Percentiles rank a stretch among this genome's conserved stretches.
Conservation (phyloP, 176 grass and related monocot genomes). For the Carex scoparia region DNA sequence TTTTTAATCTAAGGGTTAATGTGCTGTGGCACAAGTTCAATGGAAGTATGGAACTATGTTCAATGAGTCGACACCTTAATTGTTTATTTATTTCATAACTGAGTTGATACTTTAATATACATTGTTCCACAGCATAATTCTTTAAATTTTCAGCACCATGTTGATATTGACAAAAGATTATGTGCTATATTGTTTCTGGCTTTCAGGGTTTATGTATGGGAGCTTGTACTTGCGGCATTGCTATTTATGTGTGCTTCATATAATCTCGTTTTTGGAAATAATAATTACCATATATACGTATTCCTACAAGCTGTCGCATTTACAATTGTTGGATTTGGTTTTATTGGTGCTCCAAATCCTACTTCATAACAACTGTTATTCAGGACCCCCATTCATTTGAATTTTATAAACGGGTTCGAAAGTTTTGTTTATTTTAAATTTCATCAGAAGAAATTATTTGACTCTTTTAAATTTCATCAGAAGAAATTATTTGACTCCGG, state of each 20-base stretch:
- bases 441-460: background rate
- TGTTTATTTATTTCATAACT: background rate
- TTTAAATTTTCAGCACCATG: background rate
- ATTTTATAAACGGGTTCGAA: background rate
- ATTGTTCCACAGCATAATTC: background rate
- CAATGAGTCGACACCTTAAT: background rate
- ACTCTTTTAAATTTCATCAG: background rate
- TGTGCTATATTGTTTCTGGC: background rate
- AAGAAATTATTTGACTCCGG: background rate
- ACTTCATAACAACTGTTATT: slow-evolving; percentile 32
- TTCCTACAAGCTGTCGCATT: slow-evolving; percentile 64
- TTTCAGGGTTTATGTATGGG: slow-evolving; percentile 57
- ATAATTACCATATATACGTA: slow-evolving; percentile 42
- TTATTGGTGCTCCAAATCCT: slow-evolving; percentile 49
- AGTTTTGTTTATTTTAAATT: background rate
- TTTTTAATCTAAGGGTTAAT: background rate
- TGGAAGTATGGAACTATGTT: background rate
- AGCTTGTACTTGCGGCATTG: slow-evolving; percentile 43
- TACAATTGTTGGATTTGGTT: slow-evolving; percentile 55
- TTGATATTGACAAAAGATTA: background rate
- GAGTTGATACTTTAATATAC: background rate
- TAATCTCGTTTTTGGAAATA: slow-evolving; percentile 30
- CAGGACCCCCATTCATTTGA: slow-evolving; percentile 1
- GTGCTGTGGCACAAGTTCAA: background rate
- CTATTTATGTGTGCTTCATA: slow-evolving; percentile 49